Percentiles rank a stretch among this genome's conserved stretches.
Conservation (phyloP, 2,329 filamentous ascomycete genomes). For the Daldinia eschscholtzii region DNA sequence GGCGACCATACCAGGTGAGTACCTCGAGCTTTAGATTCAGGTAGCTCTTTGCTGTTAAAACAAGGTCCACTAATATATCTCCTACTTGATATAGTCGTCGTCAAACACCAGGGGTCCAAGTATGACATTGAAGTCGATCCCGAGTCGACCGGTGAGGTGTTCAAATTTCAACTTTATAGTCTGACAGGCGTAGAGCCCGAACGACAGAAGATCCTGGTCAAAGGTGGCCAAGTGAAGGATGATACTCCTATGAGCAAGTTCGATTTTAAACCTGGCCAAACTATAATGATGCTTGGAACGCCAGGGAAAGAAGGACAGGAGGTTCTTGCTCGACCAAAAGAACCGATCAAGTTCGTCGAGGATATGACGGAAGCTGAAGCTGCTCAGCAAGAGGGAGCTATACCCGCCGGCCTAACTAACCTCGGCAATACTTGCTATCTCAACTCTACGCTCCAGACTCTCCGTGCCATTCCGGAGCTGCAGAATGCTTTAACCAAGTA, state of each 20-base stretch:
- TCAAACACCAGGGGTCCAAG: slow-evolving; percentile 96
- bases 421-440: slow-evolving; percentile 98
- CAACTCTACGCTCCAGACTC: slow-evolving; percentile 94
- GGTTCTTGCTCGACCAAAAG: slow-evolving; percentile 77
- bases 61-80: slow-evolving; percentile 47
- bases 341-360: slow-evolving; percentile 89
- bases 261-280: slow-evolving; percentile 85
- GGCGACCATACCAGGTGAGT: slow-evolving; percentile 51
- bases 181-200: slow-evolving; percentile 96
- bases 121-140: slow-evolving; percentile 94
- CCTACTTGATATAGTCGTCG: slow-evolving; percentile 71
- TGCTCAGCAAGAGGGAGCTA: slow-evolving; percentile 84
- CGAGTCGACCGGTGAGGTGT: slow-evolving; percentile 85
- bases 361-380: slow-evolving; percentile 97
- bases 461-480: slow-evolving; percentile 90
- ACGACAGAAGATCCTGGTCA: slow-evolving; percentile 94
- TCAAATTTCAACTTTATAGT: slow-evolving; percentile 96
- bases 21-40: slow-evolving; percentile 14
- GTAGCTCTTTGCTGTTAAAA: not conserved
- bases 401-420: slow-evolving; percentile 88
- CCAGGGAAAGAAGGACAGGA: slow-evolving; percentile 74
- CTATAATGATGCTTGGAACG: slow-evolving; percentile 97
- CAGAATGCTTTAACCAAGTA: slow-evolving; percentile 80
- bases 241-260: slow-evolving; percentile 88
- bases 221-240: slow-evolving; percentile 95